Conservation (phyloP, 345 rosid genomes). For the Eucalyptus polyanthemos region DNA sequence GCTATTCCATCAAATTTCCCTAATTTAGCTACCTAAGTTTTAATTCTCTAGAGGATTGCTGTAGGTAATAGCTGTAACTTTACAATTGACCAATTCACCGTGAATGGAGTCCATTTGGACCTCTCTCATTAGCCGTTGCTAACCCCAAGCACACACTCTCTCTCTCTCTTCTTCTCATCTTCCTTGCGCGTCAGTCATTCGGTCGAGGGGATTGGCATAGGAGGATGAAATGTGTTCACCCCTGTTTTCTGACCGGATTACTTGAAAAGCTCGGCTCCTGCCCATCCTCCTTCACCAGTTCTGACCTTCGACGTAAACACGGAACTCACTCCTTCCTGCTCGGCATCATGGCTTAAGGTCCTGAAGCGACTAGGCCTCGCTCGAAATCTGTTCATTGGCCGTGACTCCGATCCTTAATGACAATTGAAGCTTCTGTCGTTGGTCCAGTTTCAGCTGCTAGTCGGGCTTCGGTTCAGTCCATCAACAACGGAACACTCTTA, state of each 20-base stretch:
- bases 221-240: too few relatives aligned
- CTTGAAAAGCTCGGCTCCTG: too few relatives aligned
- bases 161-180: too few relatives aligned
- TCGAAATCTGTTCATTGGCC: not conserved
- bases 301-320: not conserved
- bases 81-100: not conserved
- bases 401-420: not conserved
- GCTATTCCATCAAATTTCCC: not conserved
- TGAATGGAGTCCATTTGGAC: not conserved
- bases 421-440: not conserved
- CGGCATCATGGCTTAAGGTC: not conserved
- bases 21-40: not conserved
- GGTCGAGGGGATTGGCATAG: too few relatives aligned
- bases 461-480: not conserved
- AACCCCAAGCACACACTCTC: too few relatives aligned
- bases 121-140: too few relatives aligned
- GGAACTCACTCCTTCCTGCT: not conserved
- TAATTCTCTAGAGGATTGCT: not conserved
- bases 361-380: not conserved
- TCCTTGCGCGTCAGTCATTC: too few relatives aligned
- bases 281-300: not conserved
- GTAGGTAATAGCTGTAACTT: not conserved
- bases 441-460: not conserved
- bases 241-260: too few relatives aligned
- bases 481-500: not conserved